These are phyloP conservation scores for Clarkia xantiana DNA, from an alignment of 345 rosid species.

Conservation along the genomic window DNA sequence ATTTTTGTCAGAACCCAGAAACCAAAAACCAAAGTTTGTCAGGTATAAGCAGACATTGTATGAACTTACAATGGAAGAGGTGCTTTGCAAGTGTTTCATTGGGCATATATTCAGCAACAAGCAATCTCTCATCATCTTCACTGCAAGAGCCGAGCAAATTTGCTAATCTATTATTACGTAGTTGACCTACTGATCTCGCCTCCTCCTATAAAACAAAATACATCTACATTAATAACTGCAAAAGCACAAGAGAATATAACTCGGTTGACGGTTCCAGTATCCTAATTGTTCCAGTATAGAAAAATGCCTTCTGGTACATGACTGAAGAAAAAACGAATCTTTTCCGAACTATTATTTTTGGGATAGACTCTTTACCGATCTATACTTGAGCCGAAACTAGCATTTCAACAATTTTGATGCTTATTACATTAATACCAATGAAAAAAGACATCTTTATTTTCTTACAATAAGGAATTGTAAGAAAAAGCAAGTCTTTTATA, in stretches of 20 bases:
- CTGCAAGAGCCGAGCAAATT: constrained; percentile 35
- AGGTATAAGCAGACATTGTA: neutral
- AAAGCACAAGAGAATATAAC: neutral
- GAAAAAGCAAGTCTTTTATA: too few relatives aligned
- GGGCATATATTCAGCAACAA: constrained; percentile 32
- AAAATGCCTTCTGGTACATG: neutral
- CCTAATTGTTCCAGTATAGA: too few relatives aligned
- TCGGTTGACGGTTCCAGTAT: too few relatives aligned
- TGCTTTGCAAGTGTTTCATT: constrained; percentile 37
- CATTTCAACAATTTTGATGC: too few relatives aligned
- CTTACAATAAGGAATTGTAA: too few relatives aligned
- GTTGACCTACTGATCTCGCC: constrained; percentile 35
- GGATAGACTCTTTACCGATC: too few relatives aligned
- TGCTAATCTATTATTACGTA: constrained; percentile 28
- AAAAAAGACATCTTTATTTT: too few relatives aligned
- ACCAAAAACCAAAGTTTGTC: neutral
- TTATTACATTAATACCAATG: too few relatives aligned
- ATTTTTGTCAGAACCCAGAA: neutral
- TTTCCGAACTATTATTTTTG: too few relatives aligned
- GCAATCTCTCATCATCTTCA: constrained; percentile 36
- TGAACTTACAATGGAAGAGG: constrained; percentile 32
- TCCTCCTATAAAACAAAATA: constrained; percentile 18
- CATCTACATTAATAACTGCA: neutral
- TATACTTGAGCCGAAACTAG: too few relatives aligned
- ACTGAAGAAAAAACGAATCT: too few relatives aligned